Evolutionary conservation across 805 yeast genomes (phyloP).

Genomic region (Yamadazyma olivae): DNA sequence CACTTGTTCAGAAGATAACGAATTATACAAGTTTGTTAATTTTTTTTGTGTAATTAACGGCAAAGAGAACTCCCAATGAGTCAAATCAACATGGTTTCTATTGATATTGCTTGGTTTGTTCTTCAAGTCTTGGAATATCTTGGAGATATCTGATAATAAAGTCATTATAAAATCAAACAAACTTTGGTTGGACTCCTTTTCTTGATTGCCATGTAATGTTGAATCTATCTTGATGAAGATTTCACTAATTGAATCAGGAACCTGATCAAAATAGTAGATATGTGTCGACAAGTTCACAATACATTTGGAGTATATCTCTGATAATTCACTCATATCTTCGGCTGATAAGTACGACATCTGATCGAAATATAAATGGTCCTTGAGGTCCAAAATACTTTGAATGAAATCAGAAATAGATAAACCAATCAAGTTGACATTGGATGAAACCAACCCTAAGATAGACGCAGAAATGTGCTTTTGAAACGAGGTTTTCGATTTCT

Average conservation of each 20-base stretch:
- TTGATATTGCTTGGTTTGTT: slow-evolving; percentile 33
- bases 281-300: slow-evolving; percentile 73
- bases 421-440: slow-evolving; percentile 83
- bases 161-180: slow-evolving; percentile 20
- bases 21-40: slow-evolving; percentile 17
- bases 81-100: slow-evolving; percentile 41
- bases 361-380: slow-evolving; percentile 31
- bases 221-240: slow-evolving; percentile 47
- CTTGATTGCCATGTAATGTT: slow-evolving; percentile 16
- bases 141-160: slow-evolving; percentile 29
- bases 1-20: slow-evolving; percentile 21
- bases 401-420: slow-evolving; percentile 79
- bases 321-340: slow-evolving; percentile 29
- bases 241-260: slow-evolving; percentile 75
- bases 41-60: slow-evolving; percentile 16
- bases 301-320: slow-evolving; percentile 47
- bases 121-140: slow-evolving; percentile 26
- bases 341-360: slow-evolving; percentile 18
- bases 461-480: slow-evolving; percentile 44
- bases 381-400: slow-evolving; percentile 53
- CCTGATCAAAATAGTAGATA: slow-evolving; percentile 82
- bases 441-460: slow-evolving; percentile 60
- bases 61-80: slow-evolving; percentile 43
- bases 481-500: slow-evolving; percentile 12
- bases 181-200: slow-evolving; percentile 10